Evolutionary conservation across 192 early-diverging fungal species (phyloP).

Genomic region (Coemansia sp.): DNA sequence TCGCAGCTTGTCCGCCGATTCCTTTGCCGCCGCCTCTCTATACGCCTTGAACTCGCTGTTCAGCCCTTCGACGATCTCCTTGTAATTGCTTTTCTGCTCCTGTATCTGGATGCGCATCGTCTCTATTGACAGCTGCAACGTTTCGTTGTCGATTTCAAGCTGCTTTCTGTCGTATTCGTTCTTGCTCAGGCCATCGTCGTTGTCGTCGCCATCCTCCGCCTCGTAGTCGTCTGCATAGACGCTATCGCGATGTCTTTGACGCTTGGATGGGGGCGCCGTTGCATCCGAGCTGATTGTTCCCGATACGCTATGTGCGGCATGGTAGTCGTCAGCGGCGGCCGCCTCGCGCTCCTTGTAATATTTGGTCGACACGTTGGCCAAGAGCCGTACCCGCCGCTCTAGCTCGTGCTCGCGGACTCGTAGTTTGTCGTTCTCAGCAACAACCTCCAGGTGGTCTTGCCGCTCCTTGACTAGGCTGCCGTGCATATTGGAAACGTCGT

Average conservation of each 20-base stretch:
- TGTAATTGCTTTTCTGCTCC: slow-evolving; percentile 49
- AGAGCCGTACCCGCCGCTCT: slow-evolving; percentile 37
- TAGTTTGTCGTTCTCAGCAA: slow-evolving; percentile 52
- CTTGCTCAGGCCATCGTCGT: slow-evolving; percentile 16
- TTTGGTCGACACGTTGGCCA: slow-evolving; percentile 32
- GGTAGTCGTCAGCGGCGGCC: not conserved
- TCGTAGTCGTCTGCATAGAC: slow-evolving; percentile 10
- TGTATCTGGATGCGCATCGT: slow-evolving; percentile 55
- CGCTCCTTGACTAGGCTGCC: slow-evolving; percentile 42
- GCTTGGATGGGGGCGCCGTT: slow-evolving; percentile 30
- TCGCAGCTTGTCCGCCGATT: slow-evolving; percentile 24
- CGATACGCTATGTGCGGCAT: slow-evolving; percentile 4
- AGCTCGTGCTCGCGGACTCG: slow-evolving; percentile 50
- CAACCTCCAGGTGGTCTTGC: slow-evolving; percentile 41
- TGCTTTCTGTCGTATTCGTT: slow-evolving; percentile 35
- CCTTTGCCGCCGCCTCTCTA: slow-evolving; percentile 20
- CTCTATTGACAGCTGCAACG: slow-evolving; percentile 46
- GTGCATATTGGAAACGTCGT: slow-evolving; percentile 33
- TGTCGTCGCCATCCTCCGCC: not conserved
- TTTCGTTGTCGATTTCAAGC: slow-evolving; percentile 52
- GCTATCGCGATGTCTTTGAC: slow-evolving; percentile 20
- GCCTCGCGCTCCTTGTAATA: slow-evolving; percentile 40
- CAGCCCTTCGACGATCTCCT: slow-evolving; percentile 51
- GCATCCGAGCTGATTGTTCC: slow-evolving; percentile 19
- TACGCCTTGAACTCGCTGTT: slow-evolving; percentile 35